Evolutionary conservation across 345 rosid species (phyloP), one percentile per base, ranked within the genome.

Genomic region (Hevea brasiliensis): DNA sequence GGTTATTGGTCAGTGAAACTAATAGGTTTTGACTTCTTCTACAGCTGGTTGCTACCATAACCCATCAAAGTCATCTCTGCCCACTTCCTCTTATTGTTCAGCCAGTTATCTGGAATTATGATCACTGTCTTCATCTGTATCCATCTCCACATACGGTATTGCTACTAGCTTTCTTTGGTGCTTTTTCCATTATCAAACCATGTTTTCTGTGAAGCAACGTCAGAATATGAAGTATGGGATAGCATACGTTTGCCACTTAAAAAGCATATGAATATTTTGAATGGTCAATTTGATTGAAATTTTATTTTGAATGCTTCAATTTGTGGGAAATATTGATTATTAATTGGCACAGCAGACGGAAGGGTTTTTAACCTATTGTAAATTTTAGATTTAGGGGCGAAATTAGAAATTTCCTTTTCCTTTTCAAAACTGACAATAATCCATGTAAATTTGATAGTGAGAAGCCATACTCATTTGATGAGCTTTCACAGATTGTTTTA

Each of bases 51-150:
- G 94, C 92, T 66, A 89, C 99, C 54, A 89, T 95, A 87, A 89
- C 85, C n/a, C 97, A 92, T 81, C 98, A 95, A 77, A 87, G 99
- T 82, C 99, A 95, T 82, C 85, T 95, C 51, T 91, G 99, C 53
- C 99, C 98, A 41, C 85, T 95, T 24, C 99, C 98, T 82, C 97
- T 95, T 42, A 78, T 89, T 73, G 88, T 87, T 60, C 99, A 92
- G 70, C 97, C 98, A 54, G 85, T 95, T 63, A 89, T 92, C 66
- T 95, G 99, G 99, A 95, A 92, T 78, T 95, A 88, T 24, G 99
- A 92, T 72, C 98, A 92, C 82, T 72, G 84, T 81, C 98, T 95
- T 73, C 92, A 89, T 83, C 89, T 92, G 17, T 92, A 86, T 82
- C 99, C 99, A 57, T 86, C 93, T 81, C 98, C 99, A 64, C 87